Evolutionary conservation across 1,139 yeast species (phyloP).

Genomic region (Geotrichum restrictum): DNA sequence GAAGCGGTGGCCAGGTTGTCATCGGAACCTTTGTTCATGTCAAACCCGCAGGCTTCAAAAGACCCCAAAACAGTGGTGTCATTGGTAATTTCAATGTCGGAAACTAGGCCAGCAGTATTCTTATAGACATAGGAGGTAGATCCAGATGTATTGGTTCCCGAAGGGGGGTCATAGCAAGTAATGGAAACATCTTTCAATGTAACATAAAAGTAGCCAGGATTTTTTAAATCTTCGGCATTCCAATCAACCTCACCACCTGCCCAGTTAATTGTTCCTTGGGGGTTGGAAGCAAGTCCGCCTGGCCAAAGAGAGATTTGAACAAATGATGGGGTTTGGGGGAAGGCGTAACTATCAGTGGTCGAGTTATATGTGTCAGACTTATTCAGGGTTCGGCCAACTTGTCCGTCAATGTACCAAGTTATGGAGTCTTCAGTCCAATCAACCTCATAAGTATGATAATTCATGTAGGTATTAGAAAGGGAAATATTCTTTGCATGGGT

Average conservation of each 20-base stretch:
- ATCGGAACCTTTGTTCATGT: slow-evolving; percentile 43
- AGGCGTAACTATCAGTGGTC: slow-evolving; percentile 55
- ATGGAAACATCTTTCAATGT: slow-evolving; percentile 57
- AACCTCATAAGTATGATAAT: slow-evolving; percentile 71
- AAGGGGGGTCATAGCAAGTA: slow-evolving; percentile 68
- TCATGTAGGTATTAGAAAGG: slow-evolving; percentile 52
- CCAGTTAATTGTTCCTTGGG: slow-evolving; percentile 82
- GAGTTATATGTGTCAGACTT: slow-evolving; percentile 65
- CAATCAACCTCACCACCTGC: slow-evolving; percentile 89
- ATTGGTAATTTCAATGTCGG: slow-evolving; percentile 55
- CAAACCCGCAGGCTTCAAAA: slow-evolving; percentile 61
- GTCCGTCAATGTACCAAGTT: slow-evolving; percentile 73
- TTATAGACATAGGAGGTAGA: slow-evolving; percentile 57
- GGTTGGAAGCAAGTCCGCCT: slow-evolving; percentile 65
- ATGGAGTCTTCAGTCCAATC: slow-evolving; percentile 82
- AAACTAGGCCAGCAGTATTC: slow-evolving; percentile 45
- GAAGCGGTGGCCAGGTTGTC: slow-evolving; percentile 7
- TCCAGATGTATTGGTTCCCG: slow-evolving; percentile 46
- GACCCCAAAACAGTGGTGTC: slow-evolving; percentile 58
- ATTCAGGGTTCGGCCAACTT: slow-evolving; percentile 61
- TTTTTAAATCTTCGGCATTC: slow-evolving; percentile 65
- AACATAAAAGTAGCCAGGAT: slow-evolving; percentile 76
- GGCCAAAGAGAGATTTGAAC: slow-evolving; percentile 91
- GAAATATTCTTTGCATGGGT: slow-evolving; percentile 52
- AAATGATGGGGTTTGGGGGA: slow-evolving; percentile 87